Base-by-base conservation (phyloP, 2,329 filamentous ascomycete genomes). In the Alternaria atra region DNA sequence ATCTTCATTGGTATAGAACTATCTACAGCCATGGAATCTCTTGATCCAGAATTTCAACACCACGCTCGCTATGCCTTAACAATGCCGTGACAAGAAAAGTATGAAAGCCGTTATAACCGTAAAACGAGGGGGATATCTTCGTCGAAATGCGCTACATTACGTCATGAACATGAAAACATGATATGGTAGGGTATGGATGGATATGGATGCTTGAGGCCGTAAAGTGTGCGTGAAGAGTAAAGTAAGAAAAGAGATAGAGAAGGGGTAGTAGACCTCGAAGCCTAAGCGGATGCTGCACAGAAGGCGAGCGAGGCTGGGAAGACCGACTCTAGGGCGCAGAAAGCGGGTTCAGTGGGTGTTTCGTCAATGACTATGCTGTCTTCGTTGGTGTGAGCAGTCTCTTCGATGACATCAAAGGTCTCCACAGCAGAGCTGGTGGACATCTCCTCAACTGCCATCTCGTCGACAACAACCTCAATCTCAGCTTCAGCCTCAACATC, bases 111-210 rank as follows among this genome's bases (percentile, higher is more conserved):
- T 40, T 13, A 40, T 17, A 43, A 40, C n/a, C 20, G 37, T 23
- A 5, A 8, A 54, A 43, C n/a, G 39, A 54, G 40, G 13, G 29
- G 52, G 50, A 52, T 52, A 52, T 52, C 50, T 40, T n/a, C 13
- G 27, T 42, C 25, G 25, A 43, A 52, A 52, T 15, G 20, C 35
- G 52, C 52, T 35, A 54, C 52, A 54, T 54, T 46, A 46, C 52
- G 39, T 54, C 52, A 43, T 54, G 52, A 54, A 54, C 20, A 42
- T 44, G 27, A 44, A 44, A 48, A 35, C 46, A 48, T 48, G 46
- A 25, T 42, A 52, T 42, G 35, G 17, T 42, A 52, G 39, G 23
- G 42, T 44, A 15, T 25, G 30, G 40, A 43, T 43, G 40, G 9
- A 37, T 37, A 17, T 35, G 30, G 46, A 35, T 27, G 46, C 30